Percentiles rank a stretch among this genome's conserved stretches.
phyloP scores from a whole-genome alignment of 208 protist species.

The Angomonas ambiguus region DNA sequence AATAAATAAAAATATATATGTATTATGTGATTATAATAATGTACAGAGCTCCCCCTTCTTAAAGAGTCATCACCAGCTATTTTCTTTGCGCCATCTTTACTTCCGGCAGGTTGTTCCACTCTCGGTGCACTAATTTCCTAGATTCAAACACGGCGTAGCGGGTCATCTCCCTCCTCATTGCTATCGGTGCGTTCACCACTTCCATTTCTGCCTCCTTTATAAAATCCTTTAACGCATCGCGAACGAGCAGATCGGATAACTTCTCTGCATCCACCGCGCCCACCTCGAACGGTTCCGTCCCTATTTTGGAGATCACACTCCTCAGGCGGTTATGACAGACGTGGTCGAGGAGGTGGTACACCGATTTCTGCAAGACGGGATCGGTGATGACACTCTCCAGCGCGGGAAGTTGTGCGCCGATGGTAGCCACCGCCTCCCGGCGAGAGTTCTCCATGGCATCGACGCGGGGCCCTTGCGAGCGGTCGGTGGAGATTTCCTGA shows the following conservation, averaged over 20 bases:
- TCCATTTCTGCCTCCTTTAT: constrained; percentile 63
- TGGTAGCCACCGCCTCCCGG: constrained; percentile 32
- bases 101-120: constrained; percentile 33
- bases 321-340: constrained; percentile 80
- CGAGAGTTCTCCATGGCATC: constrained; percentile 66
- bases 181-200: constrained; percentile 54
- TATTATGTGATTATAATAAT: too few relatives aligned
- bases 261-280: constrained; percentile 51
- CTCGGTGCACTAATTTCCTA: constrained; percentile 40
- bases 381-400: constrained; percentile 64
- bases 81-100: constrained; percentile 3
- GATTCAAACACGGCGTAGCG: constrained; percentile 64
- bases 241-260: constrained; percentile 64
- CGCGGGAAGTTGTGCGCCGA: constrained; percentile 69
- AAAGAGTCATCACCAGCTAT: not conserved
- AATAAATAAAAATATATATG: too few relatives aligned
- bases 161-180: constrained; percentile 58
- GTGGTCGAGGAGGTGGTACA: constrained; percentile 49
- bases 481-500: constrained; percentile 78
- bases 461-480: constrained; percentile 57
- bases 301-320: constrained; percentile 80
- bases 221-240: constrained; percentile 82
- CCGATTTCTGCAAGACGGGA: constrained; percentile 30
- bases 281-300: constrained; percentile 67
- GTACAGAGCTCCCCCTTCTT: not conserved